Conservation (phyloP, 441 rosid genomes). For the Mallotus japonicus region DNA sequence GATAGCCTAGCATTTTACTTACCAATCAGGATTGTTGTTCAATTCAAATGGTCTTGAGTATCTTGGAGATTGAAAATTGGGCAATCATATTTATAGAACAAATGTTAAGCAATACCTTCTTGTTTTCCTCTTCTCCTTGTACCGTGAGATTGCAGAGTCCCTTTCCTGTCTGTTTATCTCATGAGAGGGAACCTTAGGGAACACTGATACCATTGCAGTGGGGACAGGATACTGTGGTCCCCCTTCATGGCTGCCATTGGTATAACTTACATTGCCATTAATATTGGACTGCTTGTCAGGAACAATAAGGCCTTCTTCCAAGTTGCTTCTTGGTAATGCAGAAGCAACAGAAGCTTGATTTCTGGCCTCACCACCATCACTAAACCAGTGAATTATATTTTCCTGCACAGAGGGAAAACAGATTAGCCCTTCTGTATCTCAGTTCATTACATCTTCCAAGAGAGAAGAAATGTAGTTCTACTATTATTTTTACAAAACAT, state of each 20-base stretch:
- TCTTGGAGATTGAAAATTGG: not conserved
- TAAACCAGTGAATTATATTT: slow-evolving; percentile 40
- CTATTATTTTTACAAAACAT: no score
- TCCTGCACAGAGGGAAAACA: slow-evolving; percentile 38
- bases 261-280: slow-evolving; percentile 23
- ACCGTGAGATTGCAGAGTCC: slow-evolving; percentile 78
- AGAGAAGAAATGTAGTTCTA: no score
- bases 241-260: slow-evolving; percentile 30
- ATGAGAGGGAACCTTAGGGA: slow-evolving; percentile 33
- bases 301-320: slow-evolving; percentile 36
- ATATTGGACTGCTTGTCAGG: slow-evolving; percentile 29
- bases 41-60: not conserved
- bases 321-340: slow-evolving; percentile 25
- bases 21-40: not conserved
- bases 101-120: slow-evolving; percentile 55
- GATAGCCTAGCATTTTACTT: not conserved
- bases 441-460: not conserved
- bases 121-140: slow-evolving; percentile 87
- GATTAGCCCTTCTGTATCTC: not conserved
- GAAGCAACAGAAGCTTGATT: slow-evolving; percentile 37
- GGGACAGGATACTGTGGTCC: slow-evolving; percentile 24
- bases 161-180: slow-evolving; percentile 78
- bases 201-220: slow-evolving; percentile 15
- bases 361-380: slow-evolving; percentile 31
- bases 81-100: not conserved